Base-by-base conservation (phyloP, 805 yeast species). In the Candida boidinii region DNA sequence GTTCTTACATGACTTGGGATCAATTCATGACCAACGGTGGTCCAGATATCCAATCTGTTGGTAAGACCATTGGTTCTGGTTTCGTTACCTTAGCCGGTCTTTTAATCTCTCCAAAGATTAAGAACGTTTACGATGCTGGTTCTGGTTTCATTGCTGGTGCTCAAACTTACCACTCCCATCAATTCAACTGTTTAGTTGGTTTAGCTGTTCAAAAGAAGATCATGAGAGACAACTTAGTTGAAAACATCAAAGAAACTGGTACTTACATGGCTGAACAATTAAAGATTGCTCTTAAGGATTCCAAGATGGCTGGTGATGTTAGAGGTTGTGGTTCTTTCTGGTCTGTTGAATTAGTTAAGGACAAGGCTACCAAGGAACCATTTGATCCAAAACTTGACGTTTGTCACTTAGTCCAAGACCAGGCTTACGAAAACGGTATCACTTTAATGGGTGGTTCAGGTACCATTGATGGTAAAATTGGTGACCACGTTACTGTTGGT, bases 271-370 rank as follows among this genome's bases (percentile, higher is more conserved):
- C 62, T 39, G 44, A 42, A 13, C 53, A 48, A 41, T 51, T 71
- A 30, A 51, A 53, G 37, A 53, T 53, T 21, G 50, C 52, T 25
- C 42, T 67, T 14, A 54, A 55, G 29, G 56, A 56, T 28, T 48
- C 46, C 37, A 53, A 53, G 32, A 58, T 64, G 32, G 74, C 64
- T 16, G 82, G 79, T 37, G 76, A 76, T 42, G 66, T 76, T 24
- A 65, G 83, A 53, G 83, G 83, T 34, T 58, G 71, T 36, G 82
- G 81, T 39, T 69, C 73, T 25, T 76, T 76, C 54, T 62, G 77
- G 67, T 60, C 74, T 4, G 45, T 76, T 29, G 82, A 76, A 51
- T 58, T 73, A 32, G 79, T 73, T 37, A 64, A 70, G 45, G 64
- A 75, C 46, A 68, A 62, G 40, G 51, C 45, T 13, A 66, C 79